Conservation (phyloP, 2,329 filamentous ascomycete genomes). For the Fulvia fulva region DNA sequence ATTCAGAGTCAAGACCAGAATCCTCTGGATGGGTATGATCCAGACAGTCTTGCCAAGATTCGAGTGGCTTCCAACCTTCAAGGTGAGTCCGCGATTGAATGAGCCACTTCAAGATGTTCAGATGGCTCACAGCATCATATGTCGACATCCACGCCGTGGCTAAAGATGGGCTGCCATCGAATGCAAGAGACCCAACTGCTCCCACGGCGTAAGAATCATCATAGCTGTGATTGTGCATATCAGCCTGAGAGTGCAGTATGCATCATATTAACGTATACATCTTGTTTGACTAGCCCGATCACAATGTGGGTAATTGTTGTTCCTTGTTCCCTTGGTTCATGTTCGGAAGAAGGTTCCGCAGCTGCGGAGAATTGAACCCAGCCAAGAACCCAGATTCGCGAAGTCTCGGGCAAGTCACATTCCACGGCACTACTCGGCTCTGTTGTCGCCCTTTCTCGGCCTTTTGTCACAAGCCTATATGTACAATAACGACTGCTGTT, state of each 20-base stretch:
- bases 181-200: not conserved
- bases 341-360: not conserved
- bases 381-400: no score
- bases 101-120: slow-evolving; percentile 10
- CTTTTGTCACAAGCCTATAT: not conserved
- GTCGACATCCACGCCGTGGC: not conserved
- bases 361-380: not conserved
- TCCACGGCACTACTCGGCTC: not conserved
- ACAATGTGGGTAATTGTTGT: not conserved
- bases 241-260: no score
- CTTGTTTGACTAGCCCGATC: not conserved
- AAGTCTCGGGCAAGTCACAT: no score
- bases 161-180: not conserved
- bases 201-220: not conserved
- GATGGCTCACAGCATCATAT: no score
- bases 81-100: slow-evolving; percentile 6
- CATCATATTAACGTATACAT: no score
- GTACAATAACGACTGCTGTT: not conserved
- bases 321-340: no score
- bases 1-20: slow-evolving; percentile 8
- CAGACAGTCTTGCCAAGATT: slow-evolving; percentile 3
- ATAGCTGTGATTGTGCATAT: no score
- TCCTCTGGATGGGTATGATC: slow-evolving; percentile 8
- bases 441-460: not conserved
- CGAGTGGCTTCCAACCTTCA: slow-evolving; percentile 9